A percentile compares a stretch with the other conserved stretches of the same genome.
These are phyloP conservation scores for Hymenoscyphus linearis DNA, from an alignment of 2,329 filamentous ascomycete genomes.

Conservation along the genomic window DNA sequence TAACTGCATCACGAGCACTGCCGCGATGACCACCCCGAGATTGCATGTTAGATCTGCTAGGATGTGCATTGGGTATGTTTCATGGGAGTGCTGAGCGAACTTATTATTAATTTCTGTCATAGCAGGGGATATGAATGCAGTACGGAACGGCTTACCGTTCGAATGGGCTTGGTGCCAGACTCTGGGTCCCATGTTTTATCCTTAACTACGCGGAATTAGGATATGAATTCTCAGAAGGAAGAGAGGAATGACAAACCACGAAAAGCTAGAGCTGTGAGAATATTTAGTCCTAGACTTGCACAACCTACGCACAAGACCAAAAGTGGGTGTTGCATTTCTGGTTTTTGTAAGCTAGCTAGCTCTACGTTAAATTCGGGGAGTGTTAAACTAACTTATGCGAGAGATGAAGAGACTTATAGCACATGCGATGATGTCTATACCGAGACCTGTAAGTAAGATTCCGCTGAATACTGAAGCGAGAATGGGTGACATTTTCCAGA, in stretches of 20 bases:
- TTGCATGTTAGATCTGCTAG: conserved; percentile 72
- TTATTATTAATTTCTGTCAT: conserved; percentile 33
- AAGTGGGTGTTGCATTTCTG: conserved; percentile 59
- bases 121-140: conserved; percentile 45
- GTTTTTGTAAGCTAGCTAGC: neutral
- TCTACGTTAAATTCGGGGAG: neutral
- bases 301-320: conserved; percentile 65
- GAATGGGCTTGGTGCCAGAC: neutral
- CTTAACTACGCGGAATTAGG: neutral
- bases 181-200: neutral
- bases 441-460: conserved; percentile 65
- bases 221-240: neutral
- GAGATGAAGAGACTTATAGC: conserved; percentile 65
- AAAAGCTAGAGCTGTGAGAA: conserved; percentile 60
- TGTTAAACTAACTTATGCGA: conserved; percentile 44
- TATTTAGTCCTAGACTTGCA: conserved; percentile 60
- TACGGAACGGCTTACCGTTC: conserved; percentile 46
- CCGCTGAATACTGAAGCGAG: conserved; percentile 79
- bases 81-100: conserved; percentile 60
- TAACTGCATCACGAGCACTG: conserved; percentile 63
- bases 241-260: conserved; percentile 44
- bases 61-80: conserved; percentile 67
- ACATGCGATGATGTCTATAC: conserved; percentile 67
- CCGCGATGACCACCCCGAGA: conserved; percentile 66
- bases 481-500: conserved; percentile 71